Evolutionary conservation across 208 protist species (phyloP).

Genomic region (Trypanosomatidae sp.): DNA sequence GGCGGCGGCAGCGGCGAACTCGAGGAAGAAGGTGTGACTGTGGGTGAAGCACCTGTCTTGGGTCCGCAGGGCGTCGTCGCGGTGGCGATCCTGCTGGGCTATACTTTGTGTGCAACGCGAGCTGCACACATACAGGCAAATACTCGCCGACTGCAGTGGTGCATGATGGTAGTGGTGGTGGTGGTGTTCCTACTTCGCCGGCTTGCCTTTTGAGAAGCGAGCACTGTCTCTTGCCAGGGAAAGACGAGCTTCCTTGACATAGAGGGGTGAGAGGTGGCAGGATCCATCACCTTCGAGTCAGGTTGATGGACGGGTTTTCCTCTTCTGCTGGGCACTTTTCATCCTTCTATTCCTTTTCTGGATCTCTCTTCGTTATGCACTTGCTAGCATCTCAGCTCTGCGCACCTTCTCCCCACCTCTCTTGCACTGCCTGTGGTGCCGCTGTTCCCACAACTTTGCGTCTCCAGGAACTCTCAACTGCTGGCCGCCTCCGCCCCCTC

Average conservation of each 20-base stretch:
- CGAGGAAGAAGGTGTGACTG: neutral
- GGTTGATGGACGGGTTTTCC: neutral
- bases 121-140: neutral
- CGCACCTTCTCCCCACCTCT: neutral
- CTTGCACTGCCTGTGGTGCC: neutral
- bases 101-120: conserved; percentile 2
- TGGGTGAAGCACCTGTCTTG: neutral
- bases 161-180: neutral
- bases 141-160: neutral
- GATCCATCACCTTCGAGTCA: neutral
- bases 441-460: neutral
- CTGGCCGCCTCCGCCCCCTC: neutral
- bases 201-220: neutral
- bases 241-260: neutral
- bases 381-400: neutral
- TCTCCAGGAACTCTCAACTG: neutral
- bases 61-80: neutral
- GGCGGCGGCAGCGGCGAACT: neutral
- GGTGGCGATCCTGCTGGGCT: neutral
- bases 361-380: neutral
- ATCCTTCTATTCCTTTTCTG: neutral
- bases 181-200: neutral
- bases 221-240: neutral
- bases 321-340: neutral
- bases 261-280: neutral